phyloP scores from a whole-genome alignment of 139 green algal genomes.

The Chlorella ohadii region DNA sequence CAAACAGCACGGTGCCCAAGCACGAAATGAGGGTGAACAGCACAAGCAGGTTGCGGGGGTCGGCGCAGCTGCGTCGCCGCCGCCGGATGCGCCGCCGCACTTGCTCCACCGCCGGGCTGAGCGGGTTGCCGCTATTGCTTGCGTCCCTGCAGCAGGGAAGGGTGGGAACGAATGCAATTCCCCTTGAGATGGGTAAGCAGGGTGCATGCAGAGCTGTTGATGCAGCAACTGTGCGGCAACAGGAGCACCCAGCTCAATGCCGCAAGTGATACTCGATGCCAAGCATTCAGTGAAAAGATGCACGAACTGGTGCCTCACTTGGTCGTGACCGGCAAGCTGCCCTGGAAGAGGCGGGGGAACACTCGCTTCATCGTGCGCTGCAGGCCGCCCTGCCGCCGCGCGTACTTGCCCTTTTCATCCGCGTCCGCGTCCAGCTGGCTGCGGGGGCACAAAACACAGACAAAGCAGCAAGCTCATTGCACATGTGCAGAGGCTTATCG shows the following conservation, averaged over 20 bases:
- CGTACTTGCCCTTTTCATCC: conserved; percentile 72
- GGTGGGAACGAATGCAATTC: too few relatives aligned
- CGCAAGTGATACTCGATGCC: too few relatives aligned
- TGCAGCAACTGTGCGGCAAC: too few relatives aligned
- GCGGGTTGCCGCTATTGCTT: conserved; percentile 11
- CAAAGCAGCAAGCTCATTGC: too few relatives aligned
- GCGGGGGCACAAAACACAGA: too few relatives aligned
- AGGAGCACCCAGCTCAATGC: too few relatives aligned
- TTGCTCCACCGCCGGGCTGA: conserved; percentile 26
- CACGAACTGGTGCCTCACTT: too few relatives aligned
- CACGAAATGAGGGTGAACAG: conserved; percentile 59
- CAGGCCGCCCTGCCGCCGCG: conserved; percentile 47
- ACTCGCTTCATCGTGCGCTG: conserved; percentile 71
- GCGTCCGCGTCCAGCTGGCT: conserved; percentile 24
- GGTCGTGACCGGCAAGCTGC: conserved; percentile 60
- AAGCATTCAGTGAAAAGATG: too few relatives aligned
- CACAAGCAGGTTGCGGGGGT: conserved; percentile 50
- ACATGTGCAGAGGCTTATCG: too few relatives aligned
- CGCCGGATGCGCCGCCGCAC: conserved; percentile 39
- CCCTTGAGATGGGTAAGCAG: too few relatives aligned
- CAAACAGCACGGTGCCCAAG: conserved; percentile 53
- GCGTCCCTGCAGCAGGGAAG: not conserved
- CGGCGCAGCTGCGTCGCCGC: conserved; percentile 27
- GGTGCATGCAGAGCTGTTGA: too few relatives aligned
- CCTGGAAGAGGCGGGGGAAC: conserved; percentile 72